These are phyloP conservation scores for Aspergillus calidoustus DNA, from an alignment of 2,329 filamentous ascomycete species.

Conservation along the genomic window DNA sequence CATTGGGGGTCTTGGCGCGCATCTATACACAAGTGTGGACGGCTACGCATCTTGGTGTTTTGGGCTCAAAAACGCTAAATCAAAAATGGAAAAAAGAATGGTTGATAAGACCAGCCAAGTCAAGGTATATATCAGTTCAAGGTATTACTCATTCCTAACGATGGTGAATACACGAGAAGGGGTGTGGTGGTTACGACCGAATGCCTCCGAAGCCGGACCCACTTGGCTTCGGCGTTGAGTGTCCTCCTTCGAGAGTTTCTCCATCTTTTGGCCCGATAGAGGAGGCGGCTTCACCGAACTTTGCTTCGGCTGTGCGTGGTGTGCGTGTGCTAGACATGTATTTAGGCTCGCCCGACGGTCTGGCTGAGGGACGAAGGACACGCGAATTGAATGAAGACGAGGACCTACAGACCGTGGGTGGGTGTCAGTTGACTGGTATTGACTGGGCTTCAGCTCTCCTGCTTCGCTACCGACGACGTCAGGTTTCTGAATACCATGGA, in stretches of 20 bases:
- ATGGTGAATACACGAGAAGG: background rate
- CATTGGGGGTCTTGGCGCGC: background rate
- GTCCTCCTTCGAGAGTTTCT: background rate
- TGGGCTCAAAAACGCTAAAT: background rate
- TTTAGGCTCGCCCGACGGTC: background rate
- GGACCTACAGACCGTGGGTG: no score
- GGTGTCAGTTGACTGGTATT: no score
- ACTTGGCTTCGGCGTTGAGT: slow-evolving; percentile 5
- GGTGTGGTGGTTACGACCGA: background rate
- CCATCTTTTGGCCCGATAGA: background rate
- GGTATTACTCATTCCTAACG: background rate
- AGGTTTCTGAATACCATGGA: no score
- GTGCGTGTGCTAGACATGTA: background rate
- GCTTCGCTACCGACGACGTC: no score
- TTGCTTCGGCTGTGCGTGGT: background rate
- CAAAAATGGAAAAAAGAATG: background rate
- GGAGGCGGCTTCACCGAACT: background rate
- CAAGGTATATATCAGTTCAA: background rate
- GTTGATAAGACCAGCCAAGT: background rate
- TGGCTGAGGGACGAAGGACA: background rate
- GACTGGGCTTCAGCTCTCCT: no score
- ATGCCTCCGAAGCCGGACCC: background rate
- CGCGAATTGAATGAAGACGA: background rate
- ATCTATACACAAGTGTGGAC: background rate
- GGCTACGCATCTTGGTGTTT: background rate